Percentiles rank a stretch among this genome's conserved stretches.
phyloP scores from a whole-genome alignment of 106 monocot species.

The Acanthochlamys bracteata region DNA sequence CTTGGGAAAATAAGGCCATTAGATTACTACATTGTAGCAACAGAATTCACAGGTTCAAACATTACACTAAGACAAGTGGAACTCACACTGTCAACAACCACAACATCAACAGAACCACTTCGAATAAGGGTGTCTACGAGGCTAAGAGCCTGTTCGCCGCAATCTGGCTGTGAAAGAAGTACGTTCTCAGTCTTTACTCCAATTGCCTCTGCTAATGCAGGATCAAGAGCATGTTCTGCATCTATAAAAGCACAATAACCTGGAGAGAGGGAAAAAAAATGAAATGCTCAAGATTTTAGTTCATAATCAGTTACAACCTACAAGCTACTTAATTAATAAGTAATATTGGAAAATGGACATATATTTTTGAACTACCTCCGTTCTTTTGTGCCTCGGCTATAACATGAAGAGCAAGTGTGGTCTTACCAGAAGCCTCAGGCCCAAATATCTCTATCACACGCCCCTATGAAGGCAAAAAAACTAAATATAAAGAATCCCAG shows the following conservation, averaged over 20 bases:
- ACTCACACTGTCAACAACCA: conserved; percentile 99
- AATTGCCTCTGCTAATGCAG: conserved; percentile 74
- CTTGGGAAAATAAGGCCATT: too few species aligned
- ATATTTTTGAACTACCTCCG: conserved; percentile 43
- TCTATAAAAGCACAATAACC: conserved; percentile 98
- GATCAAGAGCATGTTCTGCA: conserved; percentile 99
- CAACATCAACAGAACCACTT: conserved; percentile 98
- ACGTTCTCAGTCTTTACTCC: conserved; percentile 90
- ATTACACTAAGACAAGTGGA: not conserved
- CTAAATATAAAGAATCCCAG: not conserved
- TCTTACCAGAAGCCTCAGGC: conserved; percentile 97
- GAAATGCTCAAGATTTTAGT: too few species aligned
- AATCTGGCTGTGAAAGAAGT: conserved; percentile 93
- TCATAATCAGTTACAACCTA: not conserved
- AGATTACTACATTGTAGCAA: too few species aligned
- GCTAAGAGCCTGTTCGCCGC: conserved; percentile 97
- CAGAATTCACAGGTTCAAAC: not conserved
- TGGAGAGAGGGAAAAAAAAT: conserved; percentile 15
- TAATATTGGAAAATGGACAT: not conserved
- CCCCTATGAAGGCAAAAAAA: conserved; percentile 39
- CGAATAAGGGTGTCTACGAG: conserved; percentile 93
- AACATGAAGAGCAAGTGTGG: conserved; percentile 96
- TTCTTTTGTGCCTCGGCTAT: conserved; percentile 92
- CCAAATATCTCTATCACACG: conserved; percentile 98
- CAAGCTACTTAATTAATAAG: not conserved